Evolutionary conservation across 2,329 filamentous ascomycete genomes (phyloP), one percentile per base, ranked within the genome.

Genomic region (Epichloe glyceriae): DNA sequence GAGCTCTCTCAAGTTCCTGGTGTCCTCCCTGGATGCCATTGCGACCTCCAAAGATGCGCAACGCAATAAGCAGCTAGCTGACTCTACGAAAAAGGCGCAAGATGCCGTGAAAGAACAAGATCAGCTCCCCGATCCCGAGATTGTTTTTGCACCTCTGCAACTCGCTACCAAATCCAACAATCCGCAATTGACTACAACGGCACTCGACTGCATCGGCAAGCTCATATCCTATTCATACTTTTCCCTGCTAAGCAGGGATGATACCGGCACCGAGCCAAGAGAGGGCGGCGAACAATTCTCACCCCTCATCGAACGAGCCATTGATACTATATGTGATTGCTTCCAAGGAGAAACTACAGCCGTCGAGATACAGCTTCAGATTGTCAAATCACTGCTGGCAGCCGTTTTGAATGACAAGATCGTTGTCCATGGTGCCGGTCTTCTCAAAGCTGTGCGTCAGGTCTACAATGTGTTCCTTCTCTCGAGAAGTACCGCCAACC

Each of bases 211-310:
- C 70, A 96, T 98, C 61, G 93, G 94, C 61, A 98, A 98, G 73
- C 82, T 98, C 55, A 97, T 97, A 65, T 96, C 91, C 61, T 98
- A 95, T 67, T 95, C 93, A 17, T 97, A 97, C 74, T 97, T 98
- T 68, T 91, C 91, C 46, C 80, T 88, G 47, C 79, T 83, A 37
- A 73, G 73, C 48, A 68, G 69, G 20, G 66, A 70, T 51, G 70
- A 71, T 60, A 56, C 68, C n/a, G 50, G 44, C 17, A 8, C n/a
- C 12, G 49, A 54, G 35, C 10, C 47, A 50, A 67, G 73, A 56
- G 69, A 74, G 57, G 68, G 67, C 42, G 60, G 61, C 52, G 61
- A 65, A 46, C 58, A 60, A 43, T 62, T 66, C 53, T 74, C 85
- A 4, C 90, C 91, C 15, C 75, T 98, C 57, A 98, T 98, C 63